These are phyloP conservation scores for Pezicula neosporulosa DNA, from an alignment of 2,329 filamentous ascomycete species.

Conservation along the genomic window DNA sequence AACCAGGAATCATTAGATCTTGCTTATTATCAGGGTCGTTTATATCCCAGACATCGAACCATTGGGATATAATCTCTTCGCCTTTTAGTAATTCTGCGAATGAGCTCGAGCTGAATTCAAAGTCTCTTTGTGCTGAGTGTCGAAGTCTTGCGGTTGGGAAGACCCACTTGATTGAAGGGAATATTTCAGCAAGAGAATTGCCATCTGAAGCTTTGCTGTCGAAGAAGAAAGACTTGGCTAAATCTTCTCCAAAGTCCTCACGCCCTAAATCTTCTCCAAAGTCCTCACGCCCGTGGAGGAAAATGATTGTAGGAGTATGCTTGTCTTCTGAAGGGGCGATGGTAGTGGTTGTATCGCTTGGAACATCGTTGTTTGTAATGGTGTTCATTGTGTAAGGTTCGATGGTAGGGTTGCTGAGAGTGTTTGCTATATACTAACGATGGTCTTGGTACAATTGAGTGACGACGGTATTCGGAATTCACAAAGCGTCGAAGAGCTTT, in stretches of 20 bases:
- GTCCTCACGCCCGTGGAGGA: slow-evolving; percentile 42
- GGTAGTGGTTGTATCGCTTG: no score
- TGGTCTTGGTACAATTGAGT: no score
- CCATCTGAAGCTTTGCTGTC: slow-evolving; percentile 28
- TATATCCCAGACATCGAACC: slow-evolving; percentile 46
- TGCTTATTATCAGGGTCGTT: slow-evolving; percentile 35
- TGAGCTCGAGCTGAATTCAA: slow-evolving; percentile 13
- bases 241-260: slow-evolving; percentile 35
- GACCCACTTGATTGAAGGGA: slow-evolving; percentile 13
- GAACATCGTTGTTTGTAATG: no score
- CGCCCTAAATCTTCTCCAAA: slow-evolving; percentile 35
- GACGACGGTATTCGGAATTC: no score
- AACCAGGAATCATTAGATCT: slow-evolving; percentile 36
- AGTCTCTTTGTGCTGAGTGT: slow-evolving; percentile 24
- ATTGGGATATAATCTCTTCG: slow-evolving; percentile 33
- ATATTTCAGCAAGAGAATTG: slow-evolving; percentile 9
- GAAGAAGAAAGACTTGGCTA: slow-evolving; percentile 38
- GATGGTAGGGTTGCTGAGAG: no score
- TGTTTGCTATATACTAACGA: no score
- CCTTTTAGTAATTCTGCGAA: slow-evolving; percentile 10
- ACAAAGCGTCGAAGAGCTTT: no score
- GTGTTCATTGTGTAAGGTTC: no score
- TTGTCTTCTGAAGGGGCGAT: no score
- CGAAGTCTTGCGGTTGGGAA: slow-evolving; percentile 18
- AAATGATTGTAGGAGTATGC: slow-evolving; percentile 42